phyloP scores from a whole-genome alignment of 352 stramenopile species.

The Phytophthora podocarpi region DNA sequence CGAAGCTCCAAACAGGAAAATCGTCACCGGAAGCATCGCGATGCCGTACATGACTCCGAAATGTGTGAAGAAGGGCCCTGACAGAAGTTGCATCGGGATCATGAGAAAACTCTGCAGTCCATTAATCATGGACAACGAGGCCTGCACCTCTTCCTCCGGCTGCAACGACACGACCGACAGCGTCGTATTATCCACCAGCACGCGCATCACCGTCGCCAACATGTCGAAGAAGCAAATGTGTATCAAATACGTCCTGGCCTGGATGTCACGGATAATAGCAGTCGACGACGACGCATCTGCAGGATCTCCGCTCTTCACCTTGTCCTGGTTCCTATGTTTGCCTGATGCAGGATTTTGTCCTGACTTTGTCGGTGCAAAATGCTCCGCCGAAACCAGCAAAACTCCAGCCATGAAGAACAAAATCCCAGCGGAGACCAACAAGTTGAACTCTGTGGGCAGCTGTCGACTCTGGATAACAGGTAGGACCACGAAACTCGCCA shows the following conservation, averaged over 20 bases:
- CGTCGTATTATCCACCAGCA: constrained; percentile 85
- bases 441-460: constrained; percentile 76
- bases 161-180: constrained; percentile 76
- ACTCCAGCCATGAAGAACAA: constrained; percentile 65
- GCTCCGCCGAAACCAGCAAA: constrained; percentile 55
- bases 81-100: constrained; percentile 85
- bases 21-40: constrained; percentile 62
- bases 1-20: constrained; percentile 74
- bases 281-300: constrained; percentile 25
- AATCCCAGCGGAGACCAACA: constrained; percentile 59
- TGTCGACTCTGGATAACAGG: constrained; percentile 52
- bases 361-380: constrained; percentile 35
- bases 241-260: constrained; percentile 75
- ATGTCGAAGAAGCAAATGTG: constrained; percentile 91
- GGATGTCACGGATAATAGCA: constrained; percentile 66
- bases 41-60: constrained; percentile 90
- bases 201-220: constrained; percentile 75
- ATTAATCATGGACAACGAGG: constrained; percentile 78
- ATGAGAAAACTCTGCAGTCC: constrained; percentile 87
- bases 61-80: constrained; percentile 79
- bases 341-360: constrained; percentile 1
- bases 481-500: constrained; percentile 77
- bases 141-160: constrained; percentile 70
- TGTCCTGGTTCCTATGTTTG: constrained; percentile 9
- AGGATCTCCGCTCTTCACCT: not conserved